Evolutionary conservation across 768 basidiomycete genomes (phyloP), one percentile per base, ranked within the genome.

Genomic region (Heimioporus sp.): DNA sequence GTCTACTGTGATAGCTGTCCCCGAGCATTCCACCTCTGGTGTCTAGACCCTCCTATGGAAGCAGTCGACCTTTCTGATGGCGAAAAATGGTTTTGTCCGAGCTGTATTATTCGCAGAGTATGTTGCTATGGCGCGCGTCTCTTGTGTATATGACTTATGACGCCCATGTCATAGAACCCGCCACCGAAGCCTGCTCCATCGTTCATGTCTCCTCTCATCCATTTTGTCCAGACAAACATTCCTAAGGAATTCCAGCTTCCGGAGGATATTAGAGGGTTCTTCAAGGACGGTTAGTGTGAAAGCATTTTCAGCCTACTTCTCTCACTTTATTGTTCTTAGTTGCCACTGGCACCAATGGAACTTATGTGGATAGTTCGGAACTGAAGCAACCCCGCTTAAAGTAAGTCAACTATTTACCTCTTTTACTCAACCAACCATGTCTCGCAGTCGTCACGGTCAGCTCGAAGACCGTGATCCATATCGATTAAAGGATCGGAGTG

Each of bases 1-100:
- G 82, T 99, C 17, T 98, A 97, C 68, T 99, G 97, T 70, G 97
- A 98, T 69, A 94, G 95, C 17, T 99, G 97, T 67, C 92, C 96
- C 34, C 76, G 88, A 57, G 92, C 94, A 8, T 99, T 97, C 70
- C 97, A 99, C 72, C 84, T 98, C 54, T 86, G 89, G 81, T 99
- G 97, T 70, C 79, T 99, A 58, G 90, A 99, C 69, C 97, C 97
- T 48, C 97, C 97, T 19, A 81, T 98, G 76, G 90, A 94, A 55
- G 76, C 84, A 44, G 79, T 87, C 55, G 92, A 97, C 69, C 82
- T 97, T 41, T 88, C 90, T 12, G 89, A 91, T 71, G 81, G 85
- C 59, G 73, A 77, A 43, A 78, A 81, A 65, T 93, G 87, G 86
- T 90, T 83, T 71, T 92, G 91, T 70, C 86, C 85, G 37, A 76